A percentile compares a stretch with the other conserved stretches of the same genome.
These are phyloP conservation scores for Schoenoplectus triqueter DNA, from an alignment of 202 grass and related monocot genomes.

Conservation along the genomic window DNA sequence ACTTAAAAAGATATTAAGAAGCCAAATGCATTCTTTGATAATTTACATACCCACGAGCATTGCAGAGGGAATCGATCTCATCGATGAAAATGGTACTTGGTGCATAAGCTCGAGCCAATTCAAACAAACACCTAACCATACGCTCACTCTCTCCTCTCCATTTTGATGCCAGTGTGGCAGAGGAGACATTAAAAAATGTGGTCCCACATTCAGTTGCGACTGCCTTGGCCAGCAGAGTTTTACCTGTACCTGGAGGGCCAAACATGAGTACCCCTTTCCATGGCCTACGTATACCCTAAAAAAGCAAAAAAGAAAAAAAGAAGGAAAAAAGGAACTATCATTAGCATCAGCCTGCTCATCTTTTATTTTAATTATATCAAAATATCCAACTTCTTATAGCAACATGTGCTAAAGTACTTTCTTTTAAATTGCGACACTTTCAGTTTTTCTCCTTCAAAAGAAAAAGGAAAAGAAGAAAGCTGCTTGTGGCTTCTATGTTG, in stretches of 20 bases:
- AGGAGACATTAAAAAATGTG: slow-evolving; percentile 99
- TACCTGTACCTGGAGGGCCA: slow-evolving; percentile 96
- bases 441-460: neutral
- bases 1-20: slow-evolving; percentile 11
- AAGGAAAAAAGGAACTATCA: neutral
- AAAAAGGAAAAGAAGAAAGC: neutral
- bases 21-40: neutral
- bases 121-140: slow-evolving; percentile 97
- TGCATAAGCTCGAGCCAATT: slow-evolving; percentile 95
- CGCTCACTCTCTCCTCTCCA: slow-evolving; percentile 99
- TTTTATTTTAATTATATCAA: neutral
- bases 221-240: slow-evolving; percentile 96
- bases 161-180: slow-evolving; percentile 97
- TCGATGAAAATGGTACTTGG: slow-evolving; percentile 99
- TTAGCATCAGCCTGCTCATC: slow-evolving; percentile 3
- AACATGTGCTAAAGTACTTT: neutral
- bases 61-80: slow-evolving; percentile 99
- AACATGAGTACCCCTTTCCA: slow-evolving; percentile 99
- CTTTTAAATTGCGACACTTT: neutral
- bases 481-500: neutral
- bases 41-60: slow-evolving; percentile 73
- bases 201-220: slow-evolving; percentile 99
- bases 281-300: slow-evolving; percentile 94
- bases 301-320: slow-evolving; percentile 11
- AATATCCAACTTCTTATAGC: neutral